Evolutionary conservation across 257 asterid species (phyloP).

Genomic region (Buddleja alternifolia): DNA sequence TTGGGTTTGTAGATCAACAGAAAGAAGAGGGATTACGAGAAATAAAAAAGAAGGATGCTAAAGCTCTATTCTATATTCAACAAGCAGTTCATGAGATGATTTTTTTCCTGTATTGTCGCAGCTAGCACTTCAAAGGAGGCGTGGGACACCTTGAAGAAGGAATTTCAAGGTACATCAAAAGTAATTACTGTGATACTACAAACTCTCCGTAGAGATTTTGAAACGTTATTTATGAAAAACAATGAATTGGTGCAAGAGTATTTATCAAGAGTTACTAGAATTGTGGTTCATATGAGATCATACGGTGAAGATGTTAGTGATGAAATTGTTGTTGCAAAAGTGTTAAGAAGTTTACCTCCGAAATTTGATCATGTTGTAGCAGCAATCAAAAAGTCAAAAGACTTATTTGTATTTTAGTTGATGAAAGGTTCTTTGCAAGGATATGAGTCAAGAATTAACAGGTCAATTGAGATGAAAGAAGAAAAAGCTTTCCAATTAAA

Average conservation of each 20-base stretch:
- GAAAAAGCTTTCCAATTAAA: background rate
- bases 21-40: too few relatives aligned
- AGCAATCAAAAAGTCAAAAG: constrained; percentile 21
- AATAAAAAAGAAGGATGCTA: background rate
- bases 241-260: background rate
- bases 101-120: background rate
- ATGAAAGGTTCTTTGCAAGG: constrained; percentile 10
- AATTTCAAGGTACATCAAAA: background rate
- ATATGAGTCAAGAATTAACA: background rate
- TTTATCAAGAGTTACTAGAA: background rate
- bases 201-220: background rate
- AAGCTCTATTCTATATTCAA: constrained; percentile 10
- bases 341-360: background rate
- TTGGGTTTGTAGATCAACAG: too few relatives aligned
- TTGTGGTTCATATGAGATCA: background rate
- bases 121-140: background rate
- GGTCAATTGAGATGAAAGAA: background rate
- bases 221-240: background rate
- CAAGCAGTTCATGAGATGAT: background rate
- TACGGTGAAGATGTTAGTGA: background rate
- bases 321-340: background rate
- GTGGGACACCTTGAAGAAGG: background rate
- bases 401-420: background rate
- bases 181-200: background rate
- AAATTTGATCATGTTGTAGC: constrained; percentile 5